phyloP scores from a whole-genome alignment of 345 rosid genomes.

The Eucalyptus coolabah region DNA sequence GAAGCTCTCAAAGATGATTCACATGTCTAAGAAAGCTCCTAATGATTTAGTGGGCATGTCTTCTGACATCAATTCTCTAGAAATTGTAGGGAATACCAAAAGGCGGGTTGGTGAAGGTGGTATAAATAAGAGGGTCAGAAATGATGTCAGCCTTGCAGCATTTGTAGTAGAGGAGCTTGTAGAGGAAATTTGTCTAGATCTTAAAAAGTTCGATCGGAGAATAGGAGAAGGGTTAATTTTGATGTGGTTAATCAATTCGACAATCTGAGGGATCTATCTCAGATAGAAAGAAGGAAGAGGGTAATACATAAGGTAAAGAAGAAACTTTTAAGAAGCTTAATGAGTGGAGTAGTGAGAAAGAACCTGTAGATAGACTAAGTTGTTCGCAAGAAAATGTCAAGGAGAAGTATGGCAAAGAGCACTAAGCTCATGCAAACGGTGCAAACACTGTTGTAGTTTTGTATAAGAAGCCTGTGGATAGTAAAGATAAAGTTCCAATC shows the following conservation, averaged over 20 bases:
- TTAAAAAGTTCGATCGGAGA: neutral
- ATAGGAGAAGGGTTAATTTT: neutral
- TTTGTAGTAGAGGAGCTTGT: neutral
- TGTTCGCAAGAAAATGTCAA: neutral
- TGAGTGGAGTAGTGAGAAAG: neutral
- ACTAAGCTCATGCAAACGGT: neutral
- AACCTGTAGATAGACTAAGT: neutral
- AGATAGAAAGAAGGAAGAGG: neutral
- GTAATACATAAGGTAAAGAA: slow-evolving; percentile 16
- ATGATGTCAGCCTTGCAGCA: neutral
- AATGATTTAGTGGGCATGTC: neutral
- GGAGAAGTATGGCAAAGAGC: neutral
- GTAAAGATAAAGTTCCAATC: neutral
- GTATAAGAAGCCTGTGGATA: neutral
- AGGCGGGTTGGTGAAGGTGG: neutral
- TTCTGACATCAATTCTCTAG: neutral
- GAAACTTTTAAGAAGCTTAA: slow-evolving; percentile 10
- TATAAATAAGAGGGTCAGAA: neutral
- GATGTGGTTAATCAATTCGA: neutral
- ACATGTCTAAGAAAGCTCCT: neutral
- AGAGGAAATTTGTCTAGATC: neutral
- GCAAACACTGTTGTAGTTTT: neutral
- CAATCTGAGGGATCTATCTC: neutral
- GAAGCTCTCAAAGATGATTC: neutral
- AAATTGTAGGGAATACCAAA: slow-evolving; percentile 11